Conservation (phyloP, 805 yeast genomes). For the Kazachstania africana region DNA sequence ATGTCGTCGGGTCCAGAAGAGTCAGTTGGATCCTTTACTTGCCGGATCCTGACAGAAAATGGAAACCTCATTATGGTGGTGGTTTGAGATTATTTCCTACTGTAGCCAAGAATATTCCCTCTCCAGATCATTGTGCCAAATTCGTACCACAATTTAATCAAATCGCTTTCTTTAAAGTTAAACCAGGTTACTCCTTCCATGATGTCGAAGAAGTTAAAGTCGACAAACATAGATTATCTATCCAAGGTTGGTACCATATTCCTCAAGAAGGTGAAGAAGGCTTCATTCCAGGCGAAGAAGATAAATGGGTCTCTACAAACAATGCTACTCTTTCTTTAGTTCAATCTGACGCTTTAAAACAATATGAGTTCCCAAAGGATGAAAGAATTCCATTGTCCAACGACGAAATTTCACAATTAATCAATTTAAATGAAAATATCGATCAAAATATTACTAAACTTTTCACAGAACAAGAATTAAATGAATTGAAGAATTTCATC, state of each 20-base stretch:
- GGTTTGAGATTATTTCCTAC: conserved; percentile 79
- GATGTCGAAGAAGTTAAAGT: conserved; percentile 95
- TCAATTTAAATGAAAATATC: no score
- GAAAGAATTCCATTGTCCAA: conserved; percentile 19
- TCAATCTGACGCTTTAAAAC: conserved; percentile 64
- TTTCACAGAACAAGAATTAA: conserved; percentile 32
- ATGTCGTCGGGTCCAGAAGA: conserved; percentile 90
- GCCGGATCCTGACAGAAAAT: conserved; percentile 80
- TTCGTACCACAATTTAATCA: conserved; percentile 92
- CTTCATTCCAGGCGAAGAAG: conserved; percentile 71
- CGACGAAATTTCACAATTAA: no score
- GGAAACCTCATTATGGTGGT: conserved; percentile 94
- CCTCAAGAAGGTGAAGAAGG: conserved; percentile 93
- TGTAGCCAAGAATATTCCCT: conserved; percentile 80
- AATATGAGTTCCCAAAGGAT: conserved; percentile 71
- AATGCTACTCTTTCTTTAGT: conserved; percentile 71
- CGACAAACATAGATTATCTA: conserved; percentile 80
- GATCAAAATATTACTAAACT: background rate
- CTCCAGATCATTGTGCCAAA: conserved; percentile 55
- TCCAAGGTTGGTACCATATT: conserved; percentile 98
- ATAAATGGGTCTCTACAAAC: conserved; percentile 42
- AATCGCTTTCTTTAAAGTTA: conserved; percentile 89
- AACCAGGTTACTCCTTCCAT: conserved; percentile 93
- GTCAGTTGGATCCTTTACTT: conserved; percentile 86
- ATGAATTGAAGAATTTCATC: conserved; percentile 42